These are phyloP conservation scores for Chrysosporium keratinophilum DNA, from an alignment of 2,329 filamentous ascomycete species.

Conservation along the genomic window DNA sequence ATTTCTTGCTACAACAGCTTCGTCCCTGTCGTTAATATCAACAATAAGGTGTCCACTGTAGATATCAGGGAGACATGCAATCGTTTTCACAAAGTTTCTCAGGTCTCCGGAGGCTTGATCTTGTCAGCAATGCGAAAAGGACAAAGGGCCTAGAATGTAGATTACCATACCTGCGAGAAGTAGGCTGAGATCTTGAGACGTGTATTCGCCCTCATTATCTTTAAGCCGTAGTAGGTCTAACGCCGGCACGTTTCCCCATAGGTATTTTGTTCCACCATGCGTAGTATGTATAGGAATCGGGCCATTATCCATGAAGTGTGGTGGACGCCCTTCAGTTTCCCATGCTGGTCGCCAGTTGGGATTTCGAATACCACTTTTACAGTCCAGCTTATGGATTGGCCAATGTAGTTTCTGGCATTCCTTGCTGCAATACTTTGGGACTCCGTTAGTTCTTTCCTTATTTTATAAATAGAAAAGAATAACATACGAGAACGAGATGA, in stretches of 20 bases:
- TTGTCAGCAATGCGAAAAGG: not conserved
- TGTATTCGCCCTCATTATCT: slow-evolving; percentile 23
- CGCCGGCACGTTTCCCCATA: slow-evolving; percentile 38
- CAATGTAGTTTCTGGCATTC: slow-evolving; percentile 26
- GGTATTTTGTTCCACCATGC: slow-evolving; percentile 22
- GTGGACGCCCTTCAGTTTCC: slow-evolving; percentile 19
- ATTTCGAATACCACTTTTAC: slow-evolving; percentile 24
- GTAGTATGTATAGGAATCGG: not conserved
- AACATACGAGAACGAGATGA: too few species aligned
- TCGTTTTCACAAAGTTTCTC: slow-evolving; percentile 36
- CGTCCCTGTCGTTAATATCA: slow-evolving; percentile 34
- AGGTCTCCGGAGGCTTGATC: slow-evolving; percentile 37
- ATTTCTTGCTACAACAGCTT: slow-evolving; percentile 34
- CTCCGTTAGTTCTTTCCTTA: too few species aligned
- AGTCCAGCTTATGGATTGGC: slow-evolving; percentile 24
- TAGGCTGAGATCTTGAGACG: slow-evolving; percentile 20
- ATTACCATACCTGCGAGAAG: slow-evolving; percentile 28
- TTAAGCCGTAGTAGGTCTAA: slow-evolving; percentile 31
- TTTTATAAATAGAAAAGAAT: too few species aligned
- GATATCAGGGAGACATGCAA: slow-evolving; percentile 25
- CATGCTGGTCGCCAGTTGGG: slow-evolving; percentile 25
- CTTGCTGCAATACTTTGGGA: slow-evolving; percentile 27
- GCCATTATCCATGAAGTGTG: slow-evolving; percentile 19
- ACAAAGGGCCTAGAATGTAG: slow-evolving; percentile 1
- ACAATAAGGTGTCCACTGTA: slow-evolving; percentile 22